Evolutionary conservation across 352 stramenopile species (phyloP), one percentile per base, ranked within the genome.

Genomic region (Globisporangium parvum): DNA sequence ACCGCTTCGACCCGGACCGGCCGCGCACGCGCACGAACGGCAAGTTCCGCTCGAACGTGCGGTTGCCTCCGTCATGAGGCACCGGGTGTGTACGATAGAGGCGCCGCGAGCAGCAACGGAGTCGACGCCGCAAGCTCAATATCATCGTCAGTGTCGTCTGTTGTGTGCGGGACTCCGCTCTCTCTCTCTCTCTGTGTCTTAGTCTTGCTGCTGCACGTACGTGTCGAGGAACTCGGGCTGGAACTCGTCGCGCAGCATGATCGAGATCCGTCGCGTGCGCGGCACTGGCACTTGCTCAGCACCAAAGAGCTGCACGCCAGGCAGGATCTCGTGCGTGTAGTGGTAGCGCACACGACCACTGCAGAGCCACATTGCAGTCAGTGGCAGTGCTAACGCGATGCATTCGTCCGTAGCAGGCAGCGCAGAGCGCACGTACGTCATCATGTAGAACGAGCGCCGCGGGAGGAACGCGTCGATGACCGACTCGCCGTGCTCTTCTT

Each of bases 391-490:
- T 2, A 12, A 9, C 11, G 31, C 9, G 28, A 2, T 37, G 9
- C 31, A 9, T 12, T 10, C 9, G 31, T 37, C 31, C 31, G 31
- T 12, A 37, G 6, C 31, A 37, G 12, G 11, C 26, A 35, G 1
- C 20, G 33, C 31, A 37, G 23, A 15, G 4, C 3, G 6, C 1
- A 68, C 70, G 62, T 75, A 88, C 78, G 80, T 91, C 81, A 94
- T 91, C 76, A 89, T 84, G 70, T 94, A 94, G 63, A 94, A 82
- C 44, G 81, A 94, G 46, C 84, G 78, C 33, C 78, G 84, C 26
- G 73, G 72, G 48, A 94, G 55, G 47, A 77, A 73, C 0, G 76
- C 76, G 41, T 94, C 78, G 28, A 94, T 70, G 47, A 84, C 39
- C 23, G 77, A 87, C 50, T 85, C 66, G 47, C 80, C 77, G 46